Evolutionary conservation across 2,329 filamentous ascomycete genomes (phyloP).

Genomic region (Aspergillus candidus): DNA sequence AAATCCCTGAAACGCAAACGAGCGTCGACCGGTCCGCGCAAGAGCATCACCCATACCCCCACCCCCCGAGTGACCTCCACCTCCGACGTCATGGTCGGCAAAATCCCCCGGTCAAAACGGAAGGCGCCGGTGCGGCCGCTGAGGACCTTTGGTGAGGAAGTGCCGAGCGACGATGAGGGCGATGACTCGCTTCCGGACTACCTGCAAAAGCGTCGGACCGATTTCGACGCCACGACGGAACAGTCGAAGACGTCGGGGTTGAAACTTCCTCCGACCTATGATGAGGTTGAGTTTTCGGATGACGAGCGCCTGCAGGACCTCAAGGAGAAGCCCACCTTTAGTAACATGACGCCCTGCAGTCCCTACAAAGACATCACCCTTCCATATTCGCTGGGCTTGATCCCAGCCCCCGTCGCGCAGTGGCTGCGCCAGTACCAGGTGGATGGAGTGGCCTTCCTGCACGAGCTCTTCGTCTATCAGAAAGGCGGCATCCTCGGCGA

Average conservation of each 20-base stretch:
- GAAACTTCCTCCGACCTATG: slow-evolving; percentile 69
- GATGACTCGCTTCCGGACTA: slow-evolving; percentile 65
- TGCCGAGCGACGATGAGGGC: slow-evolving; percentile 51
- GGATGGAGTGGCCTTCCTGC: slow-evolving; percentile 75
- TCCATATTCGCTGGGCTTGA: slow-evolving; percentile 67
- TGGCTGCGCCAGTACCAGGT: slow-evolving; percentile 91
- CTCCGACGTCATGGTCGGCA: slow-evolving; percentile 33
- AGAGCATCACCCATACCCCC: slow-evolving; percentile 41
- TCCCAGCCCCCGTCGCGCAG: slow-evolving; percentile 84
- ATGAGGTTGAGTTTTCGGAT: slow-evolving; percentile 70
- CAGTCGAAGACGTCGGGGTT: slow-evolving; percentile 62
- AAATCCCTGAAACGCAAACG: slow-evolving; percentile 51
- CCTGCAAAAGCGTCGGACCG: slow-evolving; percentile 58
- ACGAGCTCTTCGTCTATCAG: slow-evolving; percentile 84
- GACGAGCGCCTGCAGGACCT: slow-evolving; percentile 57
- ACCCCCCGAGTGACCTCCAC: slow-evolving; percentile 1
- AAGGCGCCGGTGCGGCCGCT: slow-evolving; percentile 16
- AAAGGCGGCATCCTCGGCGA: slow-evolving; percentile 86
- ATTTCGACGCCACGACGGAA: slow-evolving; percentile 60
- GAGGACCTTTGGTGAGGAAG: slow-evolving; percentile 39
- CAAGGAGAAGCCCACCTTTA: slow-evolving; percentile 65
- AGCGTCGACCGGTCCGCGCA: slow-evolving; percentile 43
- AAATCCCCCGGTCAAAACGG: slow-evolving; percentile 21
- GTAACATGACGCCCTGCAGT: slow-evolving; percentile 56
- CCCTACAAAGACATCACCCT: slow-evolving; percentile 70